Percentiles rank a stretch among this genome's conserved stretches.
phyloP scores from a whole-genome alignment of 2,329 filamentous ascomycete genomes.

The Lachnellula cervina region DNA sequence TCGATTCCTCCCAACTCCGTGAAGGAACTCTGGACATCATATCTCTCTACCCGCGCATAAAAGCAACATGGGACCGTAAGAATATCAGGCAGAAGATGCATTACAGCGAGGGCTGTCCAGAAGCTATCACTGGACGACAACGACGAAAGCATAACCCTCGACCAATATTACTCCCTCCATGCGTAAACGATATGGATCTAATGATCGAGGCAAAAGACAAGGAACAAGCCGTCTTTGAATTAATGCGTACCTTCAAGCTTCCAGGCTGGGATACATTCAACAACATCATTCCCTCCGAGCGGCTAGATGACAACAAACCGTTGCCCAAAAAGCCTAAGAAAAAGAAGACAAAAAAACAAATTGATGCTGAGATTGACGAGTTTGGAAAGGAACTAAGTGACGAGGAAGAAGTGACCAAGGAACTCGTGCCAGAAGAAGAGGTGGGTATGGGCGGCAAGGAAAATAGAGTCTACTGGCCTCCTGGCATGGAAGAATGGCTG shows the following conservation, averaged over 20 bases:
- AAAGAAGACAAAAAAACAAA: conserved; percentile 38
- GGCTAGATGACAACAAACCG: conserved; percentile 68
- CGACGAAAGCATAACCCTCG: conserved; percentile 81
- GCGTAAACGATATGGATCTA: conserved; percentile 78
- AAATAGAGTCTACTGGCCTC: conserved; percentile 82
- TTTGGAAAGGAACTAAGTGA: conserved; percentile 32
- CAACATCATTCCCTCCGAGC: conserved; percentile 70
- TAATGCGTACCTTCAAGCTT: conserved; percentile 84
- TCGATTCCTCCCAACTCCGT: conserved; percentile 65
- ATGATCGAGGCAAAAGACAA: conserved; percentile 99
- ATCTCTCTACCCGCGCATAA: conserved; percentile 68
- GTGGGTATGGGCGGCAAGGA: conserved; percentile 82
- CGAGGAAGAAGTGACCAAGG: conserved; percentile 34
- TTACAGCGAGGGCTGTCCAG: conserved; percentile 75
- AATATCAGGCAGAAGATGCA: conserved; percentile 93
- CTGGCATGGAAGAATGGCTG: conserved; percentile 86
- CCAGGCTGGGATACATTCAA: conserved; percentile 73
- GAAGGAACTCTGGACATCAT: conserved; percentile 84
- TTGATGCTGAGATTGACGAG: conserved; percentile 30
- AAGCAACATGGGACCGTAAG: conserved; percentile 78
- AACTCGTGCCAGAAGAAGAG: conserved; percentile 51
- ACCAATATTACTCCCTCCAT: conserved; percentile 76
- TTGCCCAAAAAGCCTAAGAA: conserved; percentile 42
- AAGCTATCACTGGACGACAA: conserved; percentile 73
- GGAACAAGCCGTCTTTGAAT: conserved; percentile 90